Evolutionary conservation across 768 basidiomycete genomes (phyloP).

Genomic region (Xanthoconium purpureum): DNA sequence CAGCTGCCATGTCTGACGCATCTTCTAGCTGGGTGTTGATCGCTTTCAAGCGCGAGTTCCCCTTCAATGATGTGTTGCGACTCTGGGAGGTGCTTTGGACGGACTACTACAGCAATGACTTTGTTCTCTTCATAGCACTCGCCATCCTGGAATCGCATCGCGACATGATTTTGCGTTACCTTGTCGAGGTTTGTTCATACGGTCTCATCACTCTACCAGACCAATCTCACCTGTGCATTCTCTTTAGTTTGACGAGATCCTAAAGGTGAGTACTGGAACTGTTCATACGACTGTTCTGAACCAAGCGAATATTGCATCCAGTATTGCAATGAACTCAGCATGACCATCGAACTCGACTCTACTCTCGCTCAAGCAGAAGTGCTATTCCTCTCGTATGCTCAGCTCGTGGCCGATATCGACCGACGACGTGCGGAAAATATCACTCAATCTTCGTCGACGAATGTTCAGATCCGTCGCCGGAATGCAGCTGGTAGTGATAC

Average conservation of each 20-base stretch:
- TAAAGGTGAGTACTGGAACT: constrained; percentile 23
- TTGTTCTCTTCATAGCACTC: constrained; percentile 91
- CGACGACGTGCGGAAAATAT: constrained; percentile 63
- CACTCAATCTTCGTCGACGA: constrained; percentile 14
- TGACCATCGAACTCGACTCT: constrained; percentile 95
- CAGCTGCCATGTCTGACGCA: neutral
- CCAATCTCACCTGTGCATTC: constrained; percentile 3
- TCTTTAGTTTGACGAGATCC: constrained; percentile 57
- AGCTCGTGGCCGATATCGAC: constrained; percentile 87
- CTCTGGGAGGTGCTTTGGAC: constrained; percentile 97
- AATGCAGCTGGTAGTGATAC: constrained; percentile 9
- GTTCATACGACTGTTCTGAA: neutral
- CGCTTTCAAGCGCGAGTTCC: constrained; percentile 94
- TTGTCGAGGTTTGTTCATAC: constrained; percentile 70
- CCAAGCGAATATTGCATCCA: constrained; percentile 7
- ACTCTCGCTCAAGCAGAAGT: constrained; percentile 97
- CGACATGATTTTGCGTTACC: constrained; percentile 91
- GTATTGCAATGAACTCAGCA: constrained; percentile 94
- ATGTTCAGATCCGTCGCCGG: constrained; percentile 35
- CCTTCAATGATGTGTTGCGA: constrained; percentile 83
- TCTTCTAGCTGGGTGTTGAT: constrained; percentile 79
- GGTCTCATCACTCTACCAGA: neutral
- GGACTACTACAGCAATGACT: constrained; percentile 82
- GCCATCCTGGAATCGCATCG: constrained; percentile 94
- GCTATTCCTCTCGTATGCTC: constrained; percentile 87